Evolutionary conservation across 2,329 filamentous ascomycete genomes (phyloP).

Genomic region (Pseudocercospora crystallina): DNA sequence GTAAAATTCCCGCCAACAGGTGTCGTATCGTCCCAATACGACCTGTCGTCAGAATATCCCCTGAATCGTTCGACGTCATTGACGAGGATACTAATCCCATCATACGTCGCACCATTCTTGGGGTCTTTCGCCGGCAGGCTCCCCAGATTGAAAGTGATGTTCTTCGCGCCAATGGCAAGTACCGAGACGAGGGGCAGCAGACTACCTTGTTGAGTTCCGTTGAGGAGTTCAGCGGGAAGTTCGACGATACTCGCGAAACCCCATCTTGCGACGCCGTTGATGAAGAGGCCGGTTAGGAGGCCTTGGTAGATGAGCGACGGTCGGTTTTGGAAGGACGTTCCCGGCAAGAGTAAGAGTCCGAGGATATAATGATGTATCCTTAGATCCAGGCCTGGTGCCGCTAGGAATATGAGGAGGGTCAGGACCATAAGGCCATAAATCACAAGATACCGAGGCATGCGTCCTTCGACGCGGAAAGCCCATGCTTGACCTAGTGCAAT

Average conservation of each 20-base stretch:
- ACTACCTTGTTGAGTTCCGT: slow-evolving; percentile 54
- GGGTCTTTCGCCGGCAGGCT: slow-evolving; percentile 35
- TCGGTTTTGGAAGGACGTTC: slow-evolving; percentile 84
- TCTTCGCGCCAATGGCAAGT: slow-evolving; percentile 50
- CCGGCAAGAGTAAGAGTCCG: slow-evolving; percentile 79
- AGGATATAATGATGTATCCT: slow-evolving; percentile 96
- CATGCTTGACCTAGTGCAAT: slow-evolving; percentile 77
- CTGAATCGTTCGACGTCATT: slow-evolving; percentile 82
- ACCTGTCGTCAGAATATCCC: slow-evolving; percentile 63
- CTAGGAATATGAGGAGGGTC: slow-evolving; percentile 68
- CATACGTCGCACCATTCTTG: slow-evolving; percentile 52
- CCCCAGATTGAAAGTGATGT: slow-evolving; percentile 65
- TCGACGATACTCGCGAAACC: slow-evolving; percentile 87
- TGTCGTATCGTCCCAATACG: slow-evolving; percentile 40
- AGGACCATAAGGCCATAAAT: slow-evolving; percentile 70
- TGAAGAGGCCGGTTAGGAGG: slow-evolving; percentile 82
- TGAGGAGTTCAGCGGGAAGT: slow-evolving; percentile 70
- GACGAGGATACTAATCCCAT: slow-evolving; percentile 76
- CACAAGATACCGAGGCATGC: slow-evolving; percentile 73
- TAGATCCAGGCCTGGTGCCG: slow-evolving; percentile 73
- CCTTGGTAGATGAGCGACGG: slow-evolving; percentile 86
- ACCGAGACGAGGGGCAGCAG: slow-evolving; percentile 55
- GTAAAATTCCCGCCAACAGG: slow-evolving; percentile 26
- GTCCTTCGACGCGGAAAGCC: slow-evolving; percentile 81
- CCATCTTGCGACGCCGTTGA: slow-evolving; percentile 93